Evolutionary conservation across 106 monocot species (phyloP).

Genomic region (Platanthera guangdongensis): DNA sequence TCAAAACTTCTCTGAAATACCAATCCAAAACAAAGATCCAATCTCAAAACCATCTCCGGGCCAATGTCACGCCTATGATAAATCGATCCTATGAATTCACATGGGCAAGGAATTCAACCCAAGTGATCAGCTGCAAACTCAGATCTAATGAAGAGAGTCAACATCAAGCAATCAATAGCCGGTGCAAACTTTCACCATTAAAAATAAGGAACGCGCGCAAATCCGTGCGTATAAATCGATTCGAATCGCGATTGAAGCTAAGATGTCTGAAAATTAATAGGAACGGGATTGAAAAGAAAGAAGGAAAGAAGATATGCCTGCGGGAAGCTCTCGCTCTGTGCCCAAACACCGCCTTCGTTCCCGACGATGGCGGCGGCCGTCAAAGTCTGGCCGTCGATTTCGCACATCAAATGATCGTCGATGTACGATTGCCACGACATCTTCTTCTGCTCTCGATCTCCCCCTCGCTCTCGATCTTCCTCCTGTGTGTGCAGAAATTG

Average conservation of each 20-base stretch:
- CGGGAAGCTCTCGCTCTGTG: constrained; percentile 17
- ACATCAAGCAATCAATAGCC: no score
- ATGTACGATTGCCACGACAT: constrained; percentile 17
- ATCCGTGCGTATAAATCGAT: neutral
- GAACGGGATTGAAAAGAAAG: neutral
- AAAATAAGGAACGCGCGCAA: neutral
- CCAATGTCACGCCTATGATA: neutral
- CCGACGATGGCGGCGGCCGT: constrained; percentile 11
- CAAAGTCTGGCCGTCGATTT: constrained; percentile 12
- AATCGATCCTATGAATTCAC: neutral
- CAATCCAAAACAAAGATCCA: neutral
- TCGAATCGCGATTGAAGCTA: neutral
- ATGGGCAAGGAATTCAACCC: neutral
- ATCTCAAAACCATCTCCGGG: neutral
- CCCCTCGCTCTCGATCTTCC: neutral
- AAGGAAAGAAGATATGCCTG: neutral
- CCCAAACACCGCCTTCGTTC: constrained; percentile 14
- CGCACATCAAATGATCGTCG: constrained; percentile 17
- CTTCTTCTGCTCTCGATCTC: neutral
- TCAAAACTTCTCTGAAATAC: neutral
- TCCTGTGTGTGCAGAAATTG: neutral
- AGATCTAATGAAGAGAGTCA: neutral
- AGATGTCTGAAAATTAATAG: neutral
- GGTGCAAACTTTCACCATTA: neutral
- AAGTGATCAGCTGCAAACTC: neutral